Evolutionary conservation across 2,329 filamentous ascomycete genomes (phyloP).

Genomic region (Emericellopsis cladophorae): DNA sequence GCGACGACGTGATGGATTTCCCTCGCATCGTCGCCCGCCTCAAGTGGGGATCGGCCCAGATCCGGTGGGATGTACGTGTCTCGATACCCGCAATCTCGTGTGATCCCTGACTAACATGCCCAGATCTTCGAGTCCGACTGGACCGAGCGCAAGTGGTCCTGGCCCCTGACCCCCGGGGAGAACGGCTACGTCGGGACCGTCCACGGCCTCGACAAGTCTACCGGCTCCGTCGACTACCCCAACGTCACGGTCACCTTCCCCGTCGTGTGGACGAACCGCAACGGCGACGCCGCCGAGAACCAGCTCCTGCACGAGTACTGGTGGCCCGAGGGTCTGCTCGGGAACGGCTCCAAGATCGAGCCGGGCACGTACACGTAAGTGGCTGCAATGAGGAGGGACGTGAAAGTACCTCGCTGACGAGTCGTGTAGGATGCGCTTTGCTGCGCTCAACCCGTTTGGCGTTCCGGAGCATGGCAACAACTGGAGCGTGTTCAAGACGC

Average conservation of each 20-base stretch:
- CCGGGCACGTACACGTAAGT: conserved; percentile 5
- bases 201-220: conserved; percentile 1
- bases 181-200: conserved; percentile 4
- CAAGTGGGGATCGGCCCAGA: conserved; percentile 9
- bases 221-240: conserved; percentile 2
- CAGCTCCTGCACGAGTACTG: not conserved
- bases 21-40: conserved; percentile 8
- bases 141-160: conserved; percentile 16
- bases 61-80: conserved; percentile 7
- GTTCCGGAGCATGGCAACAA: conserved; percentile 5
- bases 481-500: conserved; percentile 9
- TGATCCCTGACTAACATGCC: not conserved
- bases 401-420: conserved; percentile 3
- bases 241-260: conserved; percentile 2
- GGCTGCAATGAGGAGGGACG: not conserved
- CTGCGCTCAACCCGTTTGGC: conserved; percentile 13
- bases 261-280: not conserved
- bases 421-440: conserved; percentile 8
- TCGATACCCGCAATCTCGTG: not conserved
- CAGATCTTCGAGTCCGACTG: conserved; percentile 15
- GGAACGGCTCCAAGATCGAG: conserved; percentile 1
- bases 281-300: not conserved
- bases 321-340: conserved; percentile 1
- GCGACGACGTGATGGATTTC: conserved; percentile 5
- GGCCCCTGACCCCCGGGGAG: conserved; percentile 17